Base-by-base conservation (phyloP, 2,329 filamentous ascomycete genomes). In the Penicillium sp. region DNA sequence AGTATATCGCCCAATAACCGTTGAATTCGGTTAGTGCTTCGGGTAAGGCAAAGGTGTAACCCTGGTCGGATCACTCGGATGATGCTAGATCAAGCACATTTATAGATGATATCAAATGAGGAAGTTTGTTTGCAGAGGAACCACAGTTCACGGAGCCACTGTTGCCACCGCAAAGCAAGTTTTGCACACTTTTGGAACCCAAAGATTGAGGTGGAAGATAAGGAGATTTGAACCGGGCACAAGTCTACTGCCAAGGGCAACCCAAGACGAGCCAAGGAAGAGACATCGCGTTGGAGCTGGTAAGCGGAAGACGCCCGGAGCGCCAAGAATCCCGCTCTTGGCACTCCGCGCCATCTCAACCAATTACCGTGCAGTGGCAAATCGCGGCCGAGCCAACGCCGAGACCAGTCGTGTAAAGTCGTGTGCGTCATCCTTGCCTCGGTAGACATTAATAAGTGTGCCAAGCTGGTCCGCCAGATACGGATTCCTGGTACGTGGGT, bases 381-480 rank as follows among this genome's bases (percentile, higher is more conserved):
- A 32, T 29, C 23, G 36, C 26, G 32, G 44, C 51, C 49, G 47
- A 51, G 50, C 31, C 44, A 44, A 31, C 39, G 55, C 54, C 57
- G 38, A 58, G 55, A 44, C 32, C 44, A 53, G 49, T 57, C 54
- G 47, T 57, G 43, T 59, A 50, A 41, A 53, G 49, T 57, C 54
- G 47, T 57, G 42, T 59, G 51, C 57, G 57, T 59, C 57, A 59
- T 51, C 18, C 6, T 9, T 28, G 41, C 22, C 46, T 47, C 39
- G 45, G 24, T 27, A 37, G 11, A 27, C 23, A 42, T 18, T 18
- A 24, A 13, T 23, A 14, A 36, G 14, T 26, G 26, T 22, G 56
- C 55, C 56, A 57, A 57, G 56, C 10, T 29, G 11, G 41, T 52
- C 50, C 49, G 50, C 46, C 41, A 23, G 7, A 40, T 35, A 37